Conservation (phyloP, 2,329 filamentous ascomycete species). For the Xylaria sp. region DNA sequence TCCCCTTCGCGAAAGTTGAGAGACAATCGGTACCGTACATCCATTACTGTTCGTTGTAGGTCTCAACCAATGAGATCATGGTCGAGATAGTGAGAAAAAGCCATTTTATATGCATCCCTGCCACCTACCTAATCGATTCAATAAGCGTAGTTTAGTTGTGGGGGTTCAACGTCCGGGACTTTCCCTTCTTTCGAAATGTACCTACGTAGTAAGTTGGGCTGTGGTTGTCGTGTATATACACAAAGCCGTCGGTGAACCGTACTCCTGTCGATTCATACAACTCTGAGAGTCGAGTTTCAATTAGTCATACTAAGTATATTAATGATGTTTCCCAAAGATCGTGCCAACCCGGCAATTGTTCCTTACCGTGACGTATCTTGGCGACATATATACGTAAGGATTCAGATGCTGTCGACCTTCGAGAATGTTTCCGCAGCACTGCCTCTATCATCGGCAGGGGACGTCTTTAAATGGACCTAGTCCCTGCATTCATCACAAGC, state of each 20-base stretch:
- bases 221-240: background rate
- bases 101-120: constrained; percentile 27
- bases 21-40: constrained; percentile 28
- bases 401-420: constrained; percentile 21
- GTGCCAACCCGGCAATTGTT: constrained; percentile 5
- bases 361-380: background rate
- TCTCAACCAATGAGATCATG: constrained; percentile 24
- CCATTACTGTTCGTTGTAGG: constrained; percentile 8
- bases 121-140: constrained; percentile 38
- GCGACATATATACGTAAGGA: background rate
- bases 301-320: background rate
- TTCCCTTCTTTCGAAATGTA: background rate
- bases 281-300: constrained; percentile 9
- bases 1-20: constrained; percentile 22
- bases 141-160: constrained; percentile 23
- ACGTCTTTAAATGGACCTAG: constrained; percentile 17
- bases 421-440: constrained; percentile 30
- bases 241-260: constrained; percentile 12
- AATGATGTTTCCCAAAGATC: background rate
- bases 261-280: constrained; percentile 9
- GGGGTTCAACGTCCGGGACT: constrained; percentile 25
- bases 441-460: constrained; percentile 25
- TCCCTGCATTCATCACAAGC: constrained; percentile 33
- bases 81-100: constrained; percentile 21
- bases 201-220: background rate